phyloP scores from a whole-genome alignment of 164 flowering plant species.

The Stephania japonica region DNA sequence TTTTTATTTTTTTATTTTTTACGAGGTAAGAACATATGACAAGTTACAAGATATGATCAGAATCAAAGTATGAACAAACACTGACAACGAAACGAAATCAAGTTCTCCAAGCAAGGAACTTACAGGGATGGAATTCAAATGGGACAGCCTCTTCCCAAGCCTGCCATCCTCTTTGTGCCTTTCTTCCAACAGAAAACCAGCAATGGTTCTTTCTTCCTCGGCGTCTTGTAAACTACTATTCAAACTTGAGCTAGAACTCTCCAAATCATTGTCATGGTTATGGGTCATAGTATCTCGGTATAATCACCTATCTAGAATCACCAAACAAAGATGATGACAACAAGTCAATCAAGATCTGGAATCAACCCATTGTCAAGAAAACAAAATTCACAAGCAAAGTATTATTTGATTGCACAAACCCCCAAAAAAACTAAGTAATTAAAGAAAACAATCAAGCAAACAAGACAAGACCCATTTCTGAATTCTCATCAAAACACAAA shows the following conservation, averaged over 20 bases:
- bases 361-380: neutral
- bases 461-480: too few relatives aligned
- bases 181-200: conserved; percentile 24
- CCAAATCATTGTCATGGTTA: conserved; percentile 27
- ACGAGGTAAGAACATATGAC: neutral
- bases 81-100: neutral
- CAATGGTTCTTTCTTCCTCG: conserved; percentile 29
- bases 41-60: neutral
- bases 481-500: neutral
- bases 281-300: conserved; percentile 34
- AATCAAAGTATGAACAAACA: neutral
- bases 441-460: too few relatives aligned
- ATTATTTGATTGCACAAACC: neutral
- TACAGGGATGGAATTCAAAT: conserved; percentile 37
- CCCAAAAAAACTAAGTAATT: neutral
- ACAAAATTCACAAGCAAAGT: conserved; percentile 1
- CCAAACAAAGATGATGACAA: conserved; percentile 4
- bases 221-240: conserved; percentile 28
- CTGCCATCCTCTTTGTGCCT: conserved; percentile 11
- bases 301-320: conserved; percentile 9
- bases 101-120: conserved; percentile 8
- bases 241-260: conserved; percentile 29
- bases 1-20: too few relatives aligned
- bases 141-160: conserved; percentile 30
- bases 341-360: neutral